Conservation (phyloP, 768 basidiomycete genomes). For the Boletus tomentosulus region DNA sequence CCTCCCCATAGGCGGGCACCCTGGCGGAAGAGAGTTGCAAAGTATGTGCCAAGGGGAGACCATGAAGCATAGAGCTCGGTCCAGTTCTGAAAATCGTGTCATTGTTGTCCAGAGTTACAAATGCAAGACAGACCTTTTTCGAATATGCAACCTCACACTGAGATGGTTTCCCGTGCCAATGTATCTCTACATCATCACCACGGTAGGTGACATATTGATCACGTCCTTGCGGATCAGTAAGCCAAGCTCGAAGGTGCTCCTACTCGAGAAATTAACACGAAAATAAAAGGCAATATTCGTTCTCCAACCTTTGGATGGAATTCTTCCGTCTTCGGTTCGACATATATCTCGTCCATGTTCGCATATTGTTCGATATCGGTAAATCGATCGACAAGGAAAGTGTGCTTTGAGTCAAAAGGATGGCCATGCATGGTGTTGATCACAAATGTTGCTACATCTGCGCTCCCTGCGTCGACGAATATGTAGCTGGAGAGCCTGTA, state of each 20-base stretch:
- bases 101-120: slow-evolving; percentile 3
- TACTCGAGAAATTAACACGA: slow-evolving; percentile 29
- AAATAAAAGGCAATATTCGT: not conserved
- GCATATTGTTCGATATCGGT: slow-evolving; percentile 84
- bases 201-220: slow-evolving; percentile 96
- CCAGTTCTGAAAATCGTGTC: slow-evolving; percentile 63
- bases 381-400: slow-evolving; percentile 81
- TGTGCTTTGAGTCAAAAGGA: slow-evolving; percentile 84
- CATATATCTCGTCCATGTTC: slow-evolving; percentile 71
- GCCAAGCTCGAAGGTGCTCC: slow-evolving; percentile 96
- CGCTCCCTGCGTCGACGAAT: slow-evolving; percentile 74
- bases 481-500: slow-evolving; percentile 50
- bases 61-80: slow-evolving; percentile 95
- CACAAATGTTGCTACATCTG: slow-evolving; percentile 67
- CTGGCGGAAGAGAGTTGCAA: slow-evolving; percentile 90
- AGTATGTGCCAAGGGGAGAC: slow-evolving; percentile 95
- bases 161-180: slow-evolving; percentile 91
- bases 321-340: slow-evolving; percentile 69
- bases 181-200: slow-evolving; percentile 84
- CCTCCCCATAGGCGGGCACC: slow-evolving; percentile 97
- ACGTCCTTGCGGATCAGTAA: slow-evolving; percentile 86
- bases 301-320: slow-evolving; percentile 66
- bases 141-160: slow-evolving; percentile 73
- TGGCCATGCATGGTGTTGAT: slow-evolving; percentile 66
- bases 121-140: slow-evolving; percentile 56